Evolutionary conservation across 352 stramenopile genomes (phyloP), one percentile per base, ranked within the genome.

Genomic region (Globisporangium sylvaticum): DNA sequence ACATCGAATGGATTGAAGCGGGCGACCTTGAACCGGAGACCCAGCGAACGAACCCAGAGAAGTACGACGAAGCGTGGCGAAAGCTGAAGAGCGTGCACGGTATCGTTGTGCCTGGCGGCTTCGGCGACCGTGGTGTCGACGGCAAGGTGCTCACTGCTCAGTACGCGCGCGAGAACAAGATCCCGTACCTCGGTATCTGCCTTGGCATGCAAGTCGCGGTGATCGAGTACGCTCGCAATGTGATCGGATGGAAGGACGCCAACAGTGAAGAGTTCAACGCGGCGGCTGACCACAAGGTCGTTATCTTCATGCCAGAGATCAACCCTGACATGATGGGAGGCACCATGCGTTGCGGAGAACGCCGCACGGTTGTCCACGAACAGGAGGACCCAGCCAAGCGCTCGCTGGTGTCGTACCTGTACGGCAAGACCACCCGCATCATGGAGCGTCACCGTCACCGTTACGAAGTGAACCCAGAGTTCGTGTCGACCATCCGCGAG

Each of bases 301-400:
- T 99, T n/a, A 83, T 99, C 59, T 99, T 99, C 80, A 99, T 99
- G 98, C 98, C 98, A 1, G 98, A 99, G 84, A 98, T 99, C 74
- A 97, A 99, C 79, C 86, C 83, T 4, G 91, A 97, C 52, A 87
- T 96, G 46, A 99, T 99, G 97, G 98, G 98, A 52, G 98, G 98
- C 64, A 99, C 97, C 12, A 99, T 99, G 98, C 94, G 98, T 62
- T 95, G 99, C n/a, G 98, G 98, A 60, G 96, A 90, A 53, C 87
- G 97, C 25, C 84, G 91, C 58, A 99, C 97, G 7, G 82, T 98
- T 60, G 91, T 99, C 62, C 81, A 97, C 59, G 80, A 88, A 58
- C 83, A 94, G 71, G 79, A 89, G 22, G 84, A 97, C 66, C 83
- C 83, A 37, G 71, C 72, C 62, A 92, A 94, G 77, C 87, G 83